A percentile compares a stretch with the other conserved stretches of the same genome.
phyloP scores from a whole-genome alignment of 805 yeast genomes.

The Saccharomycodes ludwigii region DNA sequence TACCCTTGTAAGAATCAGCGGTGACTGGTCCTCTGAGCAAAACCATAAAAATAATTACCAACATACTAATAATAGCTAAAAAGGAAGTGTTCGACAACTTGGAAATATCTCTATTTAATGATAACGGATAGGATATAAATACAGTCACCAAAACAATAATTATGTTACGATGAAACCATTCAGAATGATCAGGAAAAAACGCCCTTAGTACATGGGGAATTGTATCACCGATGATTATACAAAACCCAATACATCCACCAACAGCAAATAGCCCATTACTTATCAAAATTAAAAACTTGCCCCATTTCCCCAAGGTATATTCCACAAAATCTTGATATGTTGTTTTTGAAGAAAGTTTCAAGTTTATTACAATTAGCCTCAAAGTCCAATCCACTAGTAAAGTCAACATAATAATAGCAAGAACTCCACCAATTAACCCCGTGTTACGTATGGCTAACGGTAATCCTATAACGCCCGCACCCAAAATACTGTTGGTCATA shows the following conservation, averaged over 20 bases:
- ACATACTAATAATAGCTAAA: slow-evolving; percentile 77
- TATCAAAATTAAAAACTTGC: slow-evolving; percentile 52
- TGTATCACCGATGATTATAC: slow-evolving; percentile 90
- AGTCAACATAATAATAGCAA: slow-evolving; percentile 49
- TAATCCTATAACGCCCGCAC: slow-evolving; percentile 93
- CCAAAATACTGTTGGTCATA: slow-evolving; percentile 90
- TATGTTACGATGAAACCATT: slow-evolving; percentile 49
- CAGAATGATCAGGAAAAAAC: slow-evolving; percentile 34
- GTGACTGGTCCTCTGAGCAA: slow-evolving; percentile 60
- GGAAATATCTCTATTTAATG: slow-evolving; percentile 69
- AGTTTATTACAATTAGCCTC: slow-evolving; percentile 66
- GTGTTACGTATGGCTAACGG: slow-evolving; percentile 77
- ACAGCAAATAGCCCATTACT: slow-evolving; percentile 85
- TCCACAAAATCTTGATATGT: slow-evolving; percentile 81
- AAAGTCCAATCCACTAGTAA: slow-evolving; percentile 81
- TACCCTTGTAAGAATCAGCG: slow-evolving; percentile 35
- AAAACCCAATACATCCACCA: slow-evolving; percentile 90
- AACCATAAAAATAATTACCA: slow-evolving; percentile 61
- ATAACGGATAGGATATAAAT: slow-evolving; percentile 70
- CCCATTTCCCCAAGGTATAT: slow-evolving; percentile 63
- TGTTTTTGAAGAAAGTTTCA: slow-evolving; percentile 61
- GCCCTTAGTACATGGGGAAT: slow-evolving; percentile 79
- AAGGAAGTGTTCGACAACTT: slow-evolving; percentile 80
- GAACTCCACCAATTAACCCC: slow-evolving; percentile 64
- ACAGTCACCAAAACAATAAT: slow-evolving; percentile 59